Evolutionary conservation across 106 monocot species (phyloP).

Genomic region (Gastrodia elata): DNA sequence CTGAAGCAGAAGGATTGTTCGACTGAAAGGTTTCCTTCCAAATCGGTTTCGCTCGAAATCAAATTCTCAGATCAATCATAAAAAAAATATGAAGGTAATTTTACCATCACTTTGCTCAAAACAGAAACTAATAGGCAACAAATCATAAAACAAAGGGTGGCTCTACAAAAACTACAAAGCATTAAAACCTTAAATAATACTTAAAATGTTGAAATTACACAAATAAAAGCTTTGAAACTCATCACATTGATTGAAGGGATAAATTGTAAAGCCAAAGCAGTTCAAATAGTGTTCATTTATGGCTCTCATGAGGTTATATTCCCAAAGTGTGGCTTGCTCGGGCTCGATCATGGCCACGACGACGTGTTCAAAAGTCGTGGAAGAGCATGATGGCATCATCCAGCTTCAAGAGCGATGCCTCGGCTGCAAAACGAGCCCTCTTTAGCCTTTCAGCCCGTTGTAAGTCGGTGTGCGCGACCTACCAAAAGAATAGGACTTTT

Average conservation of each 20-base stretch:
- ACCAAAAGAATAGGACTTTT: neutral
- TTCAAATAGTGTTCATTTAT: neutral
- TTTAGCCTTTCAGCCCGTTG: slow-evolving; percentile 9
- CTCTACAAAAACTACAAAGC: neutral
- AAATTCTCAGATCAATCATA: too few species aligned
- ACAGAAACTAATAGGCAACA: neutral
- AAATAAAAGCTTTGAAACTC: neutral
- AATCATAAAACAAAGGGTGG: neutral
- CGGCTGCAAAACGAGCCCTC: slow-evolving; percentile 23
- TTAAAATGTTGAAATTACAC: neutral
- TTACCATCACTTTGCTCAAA: neutral
- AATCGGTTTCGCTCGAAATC: too few species aligned
- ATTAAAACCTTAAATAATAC: neutral
- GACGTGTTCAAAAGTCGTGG: slow-evolving; percentile 9
- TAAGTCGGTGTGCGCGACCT: slow-evolving; percentile 22
- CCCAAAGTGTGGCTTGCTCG: neutral
- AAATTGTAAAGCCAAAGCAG: neutral
- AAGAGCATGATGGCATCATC: slow-evolving; percentile 72
- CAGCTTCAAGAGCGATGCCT: slow-evolving; percentile 50
- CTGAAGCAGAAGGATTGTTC: too few species aligned
- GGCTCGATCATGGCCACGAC: too few species aligned
- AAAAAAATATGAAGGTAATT: too few species aligned
- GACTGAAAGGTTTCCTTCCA: too few species aligned
- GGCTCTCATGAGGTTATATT: too few species aligned
- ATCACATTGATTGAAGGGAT: neutral